Conservation (phyloP, 2,329 filamentous ascomycete species). For the Xylaria sp. region DNA sequence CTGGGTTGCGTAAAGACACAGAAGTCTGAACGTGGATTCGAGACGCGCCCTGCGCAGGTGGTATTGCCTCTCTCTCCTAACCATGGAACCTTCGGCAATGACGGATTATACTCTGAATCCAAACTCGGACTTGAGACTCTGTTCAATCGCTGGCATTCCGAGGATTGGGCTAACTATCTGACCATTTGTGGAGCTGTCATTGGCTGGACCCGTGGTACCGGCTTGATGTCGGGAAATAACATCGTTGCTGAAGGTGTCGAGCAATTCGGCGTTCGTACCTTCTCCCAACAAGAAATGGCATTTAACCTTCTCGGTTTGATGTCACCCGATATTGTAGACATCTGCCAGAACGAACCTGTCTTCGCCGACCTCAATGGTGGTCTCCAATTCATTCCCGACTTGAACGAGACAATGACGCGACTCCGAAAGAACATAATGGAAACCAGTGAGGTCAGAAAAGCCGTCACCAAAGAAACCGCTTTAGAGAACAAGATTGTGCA, state of each 20-base stretch:
- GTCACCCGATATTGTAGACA: constrained; percentile 91
- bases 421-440: constrained; percentile 95
- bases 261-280: constrained; percentile 95
- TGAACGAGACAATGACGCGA: constrained; percentile 93
- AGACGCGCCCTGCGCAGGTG: constrained; percentile 95
- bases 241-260: constrained; percentile 97
- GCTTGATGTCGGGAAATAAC: constrained; percentile 98
- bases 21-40: constrained; percentile 87
- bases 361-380: constrained; percentile 98
- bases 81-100: constrained; percentile 97
- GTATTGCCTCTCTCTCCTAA: constrained; percentile 96
- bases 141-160: constrained; percentile 98
- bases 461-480: constrained; percentile 93
- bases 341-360: constrained; percentile 95
- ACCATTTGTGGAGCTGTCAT: constrained; percentile 99
- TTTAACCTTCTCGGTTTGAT: constrained; percentile 98
- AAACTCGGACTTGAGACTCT: constrained; percentile 97
- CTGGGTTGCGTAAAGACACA: constrained; percentile 90
- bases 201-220: constrained; percentile 98
- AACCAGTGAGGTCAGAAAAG: constrained; percentile 90
- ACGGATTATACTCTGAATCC: constrained; percentile 97
- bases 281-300: constrained; percentile 99
- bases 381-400: constrained; percentile 94
- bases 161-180: constrained; percentile 97
- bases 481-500: constrained; percentile 98